A percentile compares a stretch with the other conserved stretches of the same genome.
Evolutionary conservation across 805 yeast genomes (phyloP).

Genomic region (Komagataella phaffii): DNA sequence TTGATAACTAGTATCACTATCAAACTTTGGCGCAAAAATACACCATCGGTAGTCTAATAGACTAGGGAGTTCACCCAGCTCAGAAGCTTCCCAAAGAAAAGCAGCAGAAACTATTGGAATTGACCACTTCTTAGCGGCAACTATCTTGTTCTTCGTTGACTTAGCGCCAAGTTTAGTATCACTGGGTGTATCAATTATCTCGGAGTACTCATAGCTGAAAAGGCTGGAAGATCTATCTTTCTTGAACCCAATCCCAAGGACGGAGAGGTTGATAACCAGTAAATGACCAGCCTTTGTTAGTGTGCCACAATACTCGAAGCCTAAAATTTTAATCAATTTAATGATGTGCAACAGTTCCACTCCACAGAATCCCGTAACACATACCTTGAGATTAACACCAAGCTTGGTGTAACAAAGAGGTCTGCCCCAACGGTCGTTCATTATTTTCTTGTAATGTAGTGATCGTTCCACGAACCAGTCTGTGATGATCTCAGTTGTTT

Average conservation of each 20-base stretch:
- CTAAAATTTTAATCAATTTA: constrained; percentile 42
- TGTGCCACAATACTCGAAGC: constrained; percentile 34
- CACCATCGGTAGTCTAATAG: constrained; percentile 40
- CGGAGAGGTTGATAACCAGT: constrained; percentile 36
- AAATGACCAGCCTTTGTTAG: constrained; percentile 40
- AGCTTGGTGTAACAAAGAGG: constrained; percentile 24
- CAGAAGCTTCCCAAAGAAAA: constrained; percentile 38
- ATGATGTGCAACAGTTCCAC: constrained; percentile 55
- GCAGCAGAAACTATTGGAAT: constrained; percentile 47
- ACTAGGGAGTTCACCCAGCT: constrained; percentile 23
- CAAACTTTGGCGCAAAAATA: constrained; percentile 28
- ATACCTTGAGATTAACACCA: constrained; percentile 19
- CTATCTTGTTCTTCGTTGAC: constrained; percentile 38
- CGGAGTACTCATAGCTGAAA: constrained; percentile 22
- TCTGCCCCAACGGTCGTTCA: constrained; percentile 49
- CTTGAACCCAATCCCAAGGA: constrained; percentile 23
- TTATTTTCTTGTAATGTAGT: constrained; percentile 36
- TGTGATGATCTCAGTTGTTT: constrained; percentile 30
- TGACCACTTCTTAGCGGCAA: constrained; percentile 42
- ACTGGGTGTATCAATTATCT: constrained; percentile 9
- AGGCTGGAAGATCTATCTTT: constrained; percentile 25
- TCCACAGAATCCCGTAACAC: constrained; percentile 67
- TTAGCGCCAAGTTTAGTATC: constrained; percentile 7
- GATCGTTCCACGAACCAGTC: constrained; percentile 78
- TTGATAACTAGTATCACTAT: not conserved